Evolutionary conservation across 176 grass and related monocot genomes (phyloP), one percentile per base, ranked within the genome.

Genomic region (Eragrostis nindensis): DNA sequence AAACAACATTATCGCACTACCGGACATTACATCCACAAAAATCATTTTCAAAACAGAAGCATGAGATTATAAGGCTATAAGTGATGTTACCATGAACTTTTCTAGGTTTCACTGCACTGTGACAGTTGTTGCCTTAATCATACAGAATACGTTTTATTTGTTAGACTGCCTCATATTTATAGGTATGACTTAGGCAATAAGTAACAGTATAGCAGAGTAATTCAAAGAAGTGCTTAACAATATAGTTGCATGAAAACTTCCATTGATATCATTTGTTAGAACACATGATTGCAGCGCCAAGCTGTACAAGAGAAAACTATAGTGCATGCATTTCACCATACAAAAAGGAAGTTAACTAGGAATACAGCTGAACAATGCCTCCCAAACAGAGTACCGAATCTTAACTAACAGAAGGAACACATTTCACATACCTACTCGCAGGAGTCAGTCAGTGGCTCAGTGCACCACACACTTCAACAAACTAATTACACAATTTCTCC

Each of bases 1-100:
- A 80, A 53, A 75, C 54, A 52, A 74, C 26, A 41, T 69, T 7
- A 71, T 65, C 46, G 11, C 19, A 54, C 62, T 22, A 65, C 22
- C 9, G 67, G 65, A 55, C 48, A 62, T 62, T 47, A 75, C 54
- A 81, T 57, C 57, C 39, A 70, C 13, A 55, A 62, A 73, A 24
- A 53, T 16, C 41, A 17, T 13, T 49, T 67, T 49, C 19, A 26
- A 43, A 74, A 71, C 19, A 80, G 15, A 3, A 55, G 43, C 16
- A 70, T 53, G 32, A 62, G 64, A 44, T 59, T 62, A 75, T 50
- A 61, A 84, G 66, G 38, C 15, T 46, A 80, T 19, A 68, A 70
- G 22, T 54, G 30, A 80, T 59, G 7, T 62, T 70, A 75, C 52
- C 36, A 36, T 26, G 26, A 62, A 5, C 1, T 62, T 30, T 30